Conservation (phyloP, 345 rosid species). For the Ceriops tagal region DNA sequence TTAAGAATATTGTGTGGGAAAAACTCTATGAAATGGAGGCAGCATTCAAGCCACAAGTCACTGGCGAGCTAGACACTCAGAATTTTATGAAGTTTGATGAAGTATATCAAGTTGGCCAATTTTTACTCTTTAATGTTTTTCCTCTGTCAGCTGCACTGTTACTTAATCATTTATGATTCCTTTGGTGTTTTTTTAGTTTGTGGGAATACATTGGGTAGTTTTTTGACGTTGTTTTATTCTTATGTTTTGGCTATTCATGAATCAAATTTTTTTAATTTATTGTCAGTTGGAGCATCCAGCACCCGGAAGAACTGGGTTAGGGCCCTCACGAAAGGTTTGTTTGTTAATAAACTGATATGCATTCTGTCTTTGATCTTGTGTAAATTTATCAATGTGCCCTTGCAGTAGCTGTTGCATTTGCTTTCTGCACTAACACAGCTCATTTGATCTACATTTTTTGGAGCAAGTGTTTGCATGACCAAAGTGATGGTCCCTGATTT, state of each 20-base stretch:
- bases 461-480: too few species aligned
- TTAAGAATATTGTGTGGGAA: slow-evolving; percentile 70
- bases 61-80: slow-evolving; percentile 87
- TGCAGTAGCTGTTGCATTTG: not conserved
- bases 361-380: slow-evolving; percentile 5
- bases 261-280: slow-evolving; percentile 16
- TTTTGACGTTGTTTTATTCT: slow-evolving; percentile 4
- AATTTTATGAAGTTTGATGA: slow-evolving; percentile 98
- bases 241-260: slow-evolving; percentile 11
- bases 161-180: slow-evolving; percentile 6
- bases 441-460: too few species aligned
- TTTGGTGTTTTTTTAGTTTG: slow-evolving; percentile 1
- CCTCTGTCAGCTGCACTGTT: not conserved
- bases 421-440: not conserved
- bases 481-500: too few species aligned
- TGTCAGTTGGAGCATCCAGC: slow-evolving; percentile 71
- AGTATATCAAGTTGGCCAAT: slow-evolving; percentile 39
- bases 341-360: not conserved
- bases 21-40: slow-evolving; percentile 92
- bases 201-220: not conserved
- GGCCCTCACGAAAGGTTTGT: slow-evolving; percentile 83
- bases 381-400: slow-evolving; percentile 3
- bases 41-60: slow-evolving; percentile 92
- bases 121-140: not conserved
- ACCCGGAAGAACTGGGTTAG: slow-evolving; percentile 63